These are phyloP conservation scores for Globisporangium nodosum DNA, from an alignment of 352 stramenopile species.

Conservation along the genomic window DNA sequence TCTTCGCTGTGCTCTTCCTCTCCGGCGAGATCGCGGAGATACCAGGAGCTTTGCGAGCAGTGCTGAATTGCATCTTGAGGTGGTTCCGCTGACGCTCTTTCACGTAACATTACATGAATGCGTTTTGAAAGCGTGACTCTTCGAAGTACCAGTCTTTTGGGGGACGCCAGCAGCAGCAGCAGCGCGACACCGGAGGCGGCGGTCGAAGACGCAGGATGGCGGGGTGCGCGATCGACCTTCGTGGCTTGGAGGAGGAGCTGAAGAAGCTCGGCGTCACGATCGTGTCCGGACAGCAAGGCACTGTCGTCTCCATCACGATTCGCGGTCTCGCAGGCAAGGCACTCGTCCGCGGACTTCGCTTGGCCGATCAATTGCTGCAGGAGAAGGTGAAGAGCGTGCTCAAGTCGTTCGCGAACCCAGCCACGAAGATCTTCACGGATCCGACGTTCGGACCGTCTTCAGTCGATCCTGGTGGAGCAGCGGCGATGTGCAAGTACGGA, in stretches of 20 bases:
- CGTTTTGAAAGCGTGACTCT: background rate
- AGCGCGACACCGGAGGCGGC: background rate
- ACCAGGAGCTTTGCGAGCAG: conserved; percentile 1
- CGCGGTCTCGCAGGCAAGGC: conserved; percentile 58
- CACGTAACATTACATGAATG: too few relatives aligned
- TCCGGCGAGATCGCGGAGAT: background rate
- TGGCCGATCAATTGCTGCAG: conserved; percentile 69
- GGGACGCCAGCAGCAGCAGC: too few relatives aligned
- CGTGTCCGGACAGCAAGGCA: conserved; percentile 70
- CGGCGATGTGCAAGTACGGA: conserved; percentile 64
- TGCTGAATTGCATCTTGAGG: background rate
- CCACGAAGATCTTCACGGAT: conserved; percentile 63
- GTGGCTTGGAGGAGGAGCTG: conserved; percentile 67
- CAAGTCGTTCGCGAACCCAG: conserved; percentile 36
- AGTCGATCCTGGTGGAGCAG: conserved; percentile 46
- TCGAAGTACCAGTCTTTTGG: too few relatives aligned
- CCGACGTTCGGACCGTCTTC: conserved; percentile 73
- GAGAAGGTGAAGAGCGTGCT: conserved; percentile 69
- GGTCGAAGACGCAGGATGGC: background rate
- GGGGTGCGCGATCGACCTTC: conserved; percentile 31
- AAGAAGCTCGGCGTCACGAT: conserved; percentile 74
- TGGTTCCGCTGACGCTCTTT: background rate
- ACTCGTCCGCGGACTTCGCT: conserved; percentile 42
- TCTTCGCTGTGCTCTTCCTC: conserved; percentile 18
- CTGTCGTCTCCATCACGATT: conserved; percentile 70